Evolutionary conservation across 2,329 filamentous ascomycete species (phyloP).

Genomic region (Coleophoma cylindrospora): DNA sequence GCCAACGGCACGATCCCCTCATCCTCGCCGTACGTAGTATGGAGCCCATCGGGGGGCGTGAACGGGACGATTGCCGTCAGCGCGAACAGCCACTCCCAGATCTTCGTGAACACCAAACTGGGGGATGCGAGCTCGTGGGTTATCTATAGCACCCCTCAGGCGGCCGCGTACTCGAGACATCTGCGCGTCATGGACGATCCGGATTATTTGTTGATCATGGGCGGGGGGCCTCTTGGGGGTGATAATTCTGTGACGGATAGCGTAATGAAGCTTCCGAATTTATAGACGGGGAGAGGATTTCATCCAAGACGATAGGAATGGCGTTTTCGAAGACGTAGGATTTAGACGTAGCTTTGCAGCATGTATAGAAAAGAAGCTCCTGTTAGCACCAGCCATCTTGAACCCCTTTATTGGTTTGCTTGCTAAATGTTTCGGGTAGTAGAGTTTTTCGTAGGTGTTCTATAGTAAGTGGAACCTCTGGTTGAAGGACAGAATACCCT

Average conservation of each 20-base stretch:
- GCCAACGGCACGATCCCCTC: slow-evolving; percentile 35
- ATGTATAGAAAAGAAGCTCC: too few species aligned
- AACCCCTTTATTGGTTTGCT: too few species aligned
- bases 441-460: too few species aligned
- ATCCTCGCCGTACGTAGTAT: slow-evolving; percentile 46
- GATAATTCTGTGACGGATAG: slow-evolving; percentile 5
- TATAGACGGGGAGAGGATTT: background rate
- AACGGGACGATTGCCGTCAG: slow-evolving; percentile 45
- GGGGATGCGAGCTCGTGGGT: slow-evolving; percentile 4
- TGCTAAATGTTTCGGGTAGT: too few species aligned
- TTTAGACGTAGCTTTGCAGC: too few species aligned
- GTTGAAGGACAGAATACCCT: too few species aligned
- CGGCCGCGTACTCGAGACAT: slow-evolving; percentile 5
- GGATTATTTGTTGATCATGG: slow-evolving; percentile 6
- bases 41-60: slow-evolving; percentile 39
- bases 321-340: too few species aligned
- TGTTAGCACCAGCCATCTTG: too few species aligned
- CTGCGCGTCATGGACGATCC: slow-evolving; percentile 5
- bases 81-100: slow-evolving; percentile 5
- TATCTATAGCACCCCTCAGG: slow-evolving; percentile 2
- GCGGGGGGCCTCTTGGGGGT: slow-evolving; percentile 2
- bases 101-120: slow-evolving; percentile 5
- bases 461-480: too few species aligned
- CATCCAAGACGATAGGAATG: too few species aligned
- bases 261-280: slow-evolving; percentile 4